Evolutionary conservation across 768 basidiomycete species (phyloP).

Genomic region (Rubroboletus satanas): DNA sequence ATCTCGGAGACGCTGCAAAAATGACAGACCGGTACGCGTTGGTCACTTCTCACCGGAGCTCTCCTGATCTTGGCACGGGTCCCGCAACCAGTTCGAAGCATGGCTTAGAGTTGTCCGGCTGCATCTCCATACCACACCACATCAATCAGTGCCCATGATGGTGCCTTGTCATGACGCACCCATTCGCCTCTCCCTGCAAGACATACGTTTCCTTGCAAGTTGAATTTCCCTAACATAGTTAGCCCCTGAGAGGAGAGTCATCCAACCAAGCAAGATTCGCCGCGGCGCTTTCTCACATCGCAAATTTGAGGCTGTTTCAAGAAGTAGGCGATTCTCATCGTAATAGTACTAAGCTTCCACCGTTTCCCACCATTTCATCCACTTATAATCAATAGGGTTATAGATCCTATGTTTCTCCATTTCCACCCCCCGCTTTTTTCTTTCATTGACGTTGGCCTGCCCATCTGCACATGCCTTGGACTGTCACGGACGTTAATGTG

Average conservation of each 20-base stretch:
- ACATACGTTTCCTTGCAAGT: not conserved
- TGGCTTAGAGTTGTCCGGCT: not conserved
- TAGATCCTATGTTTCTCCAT: not conserved
- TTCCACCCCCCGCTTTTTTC: not conserved
- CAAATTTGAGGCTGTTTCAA: not conserved
- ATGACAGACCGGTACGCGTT: too few relatives aligned
- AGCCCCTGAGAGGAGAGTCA: not conserved
- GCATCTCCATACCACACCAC: not conserved
- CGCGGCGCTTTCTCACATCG: not conserved
- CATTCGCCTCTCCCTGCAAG: not conserved
- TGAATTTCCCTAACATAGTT: not conserved
- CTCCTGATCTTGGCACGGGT: too few relatives aligned
- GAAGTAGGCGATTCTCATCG: not conserved
- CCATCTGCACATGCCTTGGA: slow-evolving; percentile 1
- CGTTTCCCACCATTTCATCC: not conserved
- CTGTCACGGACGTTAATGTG: not conserved
- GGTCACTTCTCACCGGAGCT: too few relatives aligned
- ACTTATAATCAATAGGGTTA: slow-evolving; percentile 2
- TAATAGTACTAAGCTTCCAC: not conserved
- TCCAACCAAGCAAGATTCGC: not conserved
- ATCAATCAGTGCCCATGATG: not conserved
- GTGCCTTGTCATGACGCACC: not conserved
- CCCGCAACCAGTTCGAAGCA: too few relatives aligned
- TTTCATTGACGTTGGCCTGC: not conserved
- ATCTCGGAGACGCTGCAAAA: not conserved